Percentiles rank a stretch among this genome's conserved stretches.
These are phyloP conservation scores for Miscanthus sacchariflorus DNA, from an alignment of 202 grass and related monocot genomes.

Conservation along the genomic window DNA sequence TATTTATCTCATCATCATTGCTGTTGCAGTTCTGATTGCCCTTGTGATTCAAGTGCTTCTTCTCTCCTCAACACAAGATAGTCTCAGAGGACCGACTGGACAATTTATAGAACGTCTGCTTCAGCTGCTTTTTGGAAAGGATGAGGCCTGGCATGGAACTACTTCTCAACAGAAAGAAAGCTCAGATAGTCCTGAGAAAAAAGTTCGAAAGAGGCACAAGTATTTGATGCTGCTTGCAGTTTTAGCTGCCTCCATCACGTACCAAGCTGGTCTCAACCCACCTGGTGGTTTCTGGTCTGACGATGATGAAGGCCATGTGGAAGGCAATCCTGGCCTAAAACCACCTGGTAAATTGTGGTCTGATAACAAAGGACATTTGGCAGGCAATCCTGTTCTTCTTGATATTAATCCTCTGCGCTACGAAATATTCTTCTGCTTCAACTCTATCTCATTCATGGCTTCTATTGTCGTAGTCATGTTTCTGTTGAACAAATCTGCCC, in stretches of 20 bases:
- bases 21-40: constrained; percentile 44
- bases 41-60: constrained; percentile 48
- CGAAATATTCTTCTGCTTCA: constrained; percentile 57
- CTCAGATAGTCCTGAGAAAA: background rate
- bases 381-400: constrained; percentile 53
- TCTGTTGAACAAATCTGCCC: constrained; percentile 43
- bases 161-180: background rate
- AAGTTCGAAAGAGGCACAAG: constrained; percentile 42
- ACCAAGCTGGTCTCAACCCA: constrained; percentile 65
- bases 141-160: background rate
- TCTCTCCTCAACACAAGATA: constrained; percentile 15
- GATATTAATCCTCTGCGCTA: constrained; percentile 47
- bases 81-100: background rate
- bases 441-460: constrained; percentile 57
- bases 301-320: constrained; percentile 20
- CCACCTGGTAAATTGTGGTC: background rate
- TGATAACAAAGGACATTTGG: constrained; percentile 13
- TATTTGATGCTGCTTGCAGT: constrained; percentile 62
- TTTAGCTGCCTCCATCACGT: constrained; percentile 52
- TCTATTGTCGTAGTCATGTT: constrained; percentile 63
- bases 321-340: constrained; percentile 41
- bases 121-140: background rate
- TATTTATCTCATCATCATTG: constrained; percentile 46
- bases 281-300: constrained; percentile 59
- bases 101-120: background rate